Base-by-base conservation (phyloP, 352 stramenopile genomes). In the Globisporangium heterothallicum region DNA sequence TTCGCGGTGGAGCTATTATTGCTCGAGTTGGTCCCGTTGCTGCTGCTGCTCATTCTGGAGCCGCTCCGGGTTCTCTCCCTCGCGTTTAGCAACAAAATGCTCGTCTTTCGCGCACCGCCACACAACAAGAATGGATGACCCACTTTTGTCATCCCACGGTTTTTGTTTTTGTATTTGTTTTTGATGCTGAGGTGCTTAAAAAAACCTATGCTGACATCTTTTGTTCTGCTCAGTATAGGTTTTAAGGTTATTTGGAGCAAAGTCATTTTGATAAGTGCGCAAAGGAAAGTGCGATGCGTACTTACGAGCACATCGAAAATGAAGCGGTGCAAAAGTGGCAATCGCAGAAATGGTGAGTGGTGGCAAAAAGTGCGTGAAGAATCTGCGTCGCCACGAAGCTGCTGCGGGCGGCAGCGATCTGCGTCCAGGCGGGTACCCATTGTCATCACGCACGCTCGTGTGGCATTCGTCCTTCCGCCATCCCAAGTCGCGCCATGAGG, bases 291-390 rank as follows among this genome's bases (percentile, higher is more conserved):
- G 44, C 18, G 32, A 36, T 34, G 9, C 26, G 25, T 21, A 50
- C 25, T 50, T 50, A 50, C 6, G 44, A 19, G 26, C 44, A 22
- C 6, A 21, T 13, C 10, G 35, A 53, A 30, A 46, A 12, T 24
- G 32, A 25, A 49, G n/a, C 19, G n/a, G n/a, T n/a, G n/a, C n/a
- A n/a, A n/a, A n/a, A n/a, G n/a, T n/a, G n/a, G n/a, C n/a, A n/a
- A n/a, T n/a, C n/a, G n/a, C n/a, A n/a, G n/a, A n/a, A n/a, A 89
- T 89, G 78, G 78, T 84, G 62, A 86, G 78, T 74, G 76, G 78
- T 41, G 78, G 78, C 22, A 68, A 68, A 57, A 76, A 75, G 44
- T 66, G 66, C 45, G 42, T 50, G 40, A 64, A 70, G 40, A 68
- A 72, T 24, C 59, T 53, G 21, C 59, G 53, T n/a, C 56, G 47